Conservation (phyloP, 495 filamentous ascomycete genomes). For the Penicillium psychrofluorescens region DNA sequence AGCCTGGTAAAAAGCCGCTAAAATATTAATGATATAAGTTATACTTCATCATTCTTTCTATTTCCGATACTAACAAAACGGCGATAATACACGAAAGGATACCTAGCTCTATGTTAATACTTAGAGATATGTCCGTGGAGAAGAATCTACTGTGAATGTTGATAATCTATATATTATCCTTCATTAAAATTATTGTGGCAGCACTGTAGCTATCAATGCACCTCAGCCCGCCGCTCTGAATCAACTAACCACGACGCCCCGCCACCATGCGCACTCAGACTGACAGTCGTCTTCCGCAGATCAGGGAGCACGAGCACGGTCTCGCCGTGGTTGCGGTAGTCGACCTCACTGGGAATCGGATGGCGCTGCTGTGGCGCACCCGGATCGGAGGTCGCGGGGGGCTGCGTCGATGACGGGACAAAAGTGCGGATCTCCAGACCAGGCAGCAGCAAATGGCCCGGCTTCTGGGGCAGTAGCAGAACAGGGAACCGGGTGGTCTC, state of each 20-base stretch:
- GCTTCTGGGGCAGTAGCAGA: slow-evolving; percentile 68
- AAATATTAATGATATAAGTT: too few species aligned
- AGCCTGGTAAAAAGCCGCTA: too few species aligned
- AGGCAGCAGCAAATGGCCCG: slow-evolving; percentile 71
- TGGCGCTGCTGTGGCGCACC: slow-evolving; percentile 21
- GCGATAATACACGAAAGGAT: too few species aligned
- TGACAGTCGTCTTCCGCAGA: slow-evolving; percentile 68
- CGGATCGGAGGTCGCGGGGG: slow-evolving; percentile 1
- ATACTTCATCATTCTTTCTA: too few species aligned
- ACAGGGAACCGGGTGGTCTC: slow-evolving; percentile 48
- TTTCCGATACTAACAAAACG: too few species aligned
- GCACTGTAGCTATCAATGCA: slow-evolving; percentile 1
- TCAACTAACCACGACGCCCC: slow-evolving; percentile 60
- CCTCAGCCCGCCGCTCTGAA: slow-evolving; percentile 31
- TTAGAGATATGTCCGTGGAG: too few species aligned
- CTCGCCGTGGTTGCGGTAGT: slow-evolving; percentile 70
- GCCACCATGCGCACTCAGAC: slow-evolving; percentile 53
- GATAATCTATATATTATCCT: too few species aligned
- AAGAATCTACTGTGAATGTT: too few species aligned
- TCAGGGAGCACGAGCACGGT: slow-evolving; percentile 71
- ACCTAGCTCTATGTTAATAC: too few species aligned
- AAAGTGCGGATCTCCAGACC: slow-evolving; percentile 64
- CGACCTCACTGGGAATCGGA: slow-evolving; percentile 62
- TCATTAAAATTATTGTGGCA: too few species aligned
- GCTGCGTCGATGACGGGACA: slow-evolving; percentile 22